Conservation (phyloP, 768 basidiomycete genomes). For the Xerocomellus dryophilus region DNA sequence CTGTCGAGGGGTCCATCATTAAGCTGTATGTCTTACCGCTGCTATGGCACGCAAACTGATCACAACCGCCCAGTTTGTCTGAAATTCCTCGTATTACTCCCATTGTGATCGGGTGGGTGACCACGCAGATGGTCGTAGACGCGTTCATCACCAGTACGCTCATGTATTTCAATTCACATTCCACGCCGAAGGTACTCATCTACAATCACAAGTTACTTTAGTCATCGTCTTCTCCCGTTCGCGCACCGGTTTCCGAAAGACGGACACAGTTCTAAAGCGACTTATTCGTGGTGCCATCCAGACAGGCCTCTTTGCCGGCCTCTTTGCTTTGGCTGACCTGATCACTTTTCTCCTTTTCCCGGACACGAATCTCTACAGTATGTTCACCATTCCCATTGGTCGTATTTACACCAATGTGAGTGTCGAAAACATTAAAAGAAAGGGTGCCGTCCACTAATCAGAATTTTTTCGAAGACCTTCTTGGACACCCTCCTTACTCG, state of each 20-base stretch:
- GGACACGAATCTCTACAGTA: constrained; percentile 33
- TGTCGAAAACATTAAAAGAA: not conserved
- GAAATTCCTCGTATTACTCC: constrained; percentile 41
- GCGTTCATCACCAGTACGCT: constrained; percentile 22
- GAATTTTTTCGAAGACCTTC: constrained; percentile 2
- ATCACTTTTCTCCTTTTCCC: constrained; percentile 28
- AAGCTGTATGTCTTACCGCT: constrained; percentile 31
- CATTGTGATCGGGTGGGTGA: constrained; percentile 46
- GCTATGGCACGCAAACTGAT: not conserved
- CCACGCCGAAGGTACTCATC: no score
- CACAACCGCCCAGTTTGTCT: constrained; percentile 30
- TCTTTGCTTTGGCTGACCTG: not conserved
- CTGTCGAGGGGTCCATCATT: constrained; percentile 43
- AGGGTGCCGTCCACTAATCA: not conserved
- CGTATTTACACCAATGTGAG: constrained; percentile 46
- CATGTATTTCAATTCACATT: no score
- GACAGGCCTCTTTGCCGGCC: not conserved
- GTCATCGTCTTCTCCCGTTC: not conserved
- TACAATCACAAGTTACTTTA: not conserved
- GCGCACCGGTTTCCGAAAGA: not conserved
- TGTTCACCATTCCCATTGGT: constrained; percentile 41
- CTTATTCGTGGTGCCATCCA: constrained; percentile 1
- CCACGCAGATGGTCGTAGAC: constrained; percentile 45
- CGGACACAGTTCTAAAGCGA: not conserved
- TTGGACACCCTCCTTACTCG: constrained; percentile 14